A percentile compares a stretch with the other conserved stretches of the same genome.
These are phyloP conservation scores for Ensete glaucum DNA, from an alignment of 176 grass and related monocot species.

Conservation along the genomic window DNA sequence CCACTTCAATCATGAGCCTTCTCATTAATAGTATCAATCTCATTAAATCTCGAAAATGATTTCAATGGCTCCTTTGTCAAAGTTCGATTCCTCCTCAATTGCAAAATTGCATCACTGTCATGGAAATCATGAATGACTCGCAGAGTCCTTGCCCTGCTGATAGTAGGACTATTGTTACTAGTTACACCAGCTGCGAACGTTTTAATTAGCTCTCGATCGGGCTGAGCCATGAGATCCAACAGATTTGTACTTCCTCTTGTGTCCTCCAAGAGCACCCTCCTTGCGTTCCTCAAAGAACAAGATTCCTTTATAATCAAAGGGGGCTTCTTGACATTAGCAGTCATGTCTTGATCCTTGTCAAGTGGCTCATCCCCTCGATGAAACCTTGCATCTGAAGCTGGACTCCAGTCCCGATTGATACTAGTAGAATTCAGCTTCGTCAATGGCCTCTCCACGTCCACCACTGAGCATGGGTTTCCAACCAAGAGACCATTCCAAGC, in stretches of 20 bases:
- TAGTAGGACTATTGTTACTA: not conserved
- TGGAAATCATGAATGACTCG: not conserved
- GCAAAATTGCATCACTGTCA: constrained; percentile 5
- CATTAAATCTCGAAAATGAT: not conserved
- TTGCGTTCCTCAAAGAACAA: constrained; percentile 10
- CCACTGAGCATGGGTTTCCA: constrained; percentile 78
- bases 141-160: not conserved
- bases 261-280: too few relatives aligned
- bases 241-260: too few relatives aligned
- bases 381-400: not conserved
- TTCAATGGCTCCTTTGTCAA: not conserved
- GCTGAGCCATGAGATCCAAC: not conserved
- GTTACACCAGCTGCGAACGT: not conserved
- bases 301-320: constrained; percentile 34
- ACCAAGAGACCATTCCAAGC: constrained; percentile 68
- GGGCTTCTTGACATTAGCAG: constrained; percentile 32
- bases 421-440: constrained; percentile 26
- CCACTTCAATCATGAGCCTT: not conserved
- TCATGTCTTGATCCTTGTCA: constrained; percentile 32
- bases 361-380: constrained; percentile 5
- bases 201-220: not conserved
- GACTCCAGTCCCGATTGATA: not conserved
- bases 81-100: not conserved
- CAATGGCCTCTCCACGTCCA: constrained; percentile 67
- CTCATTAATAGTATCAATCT: not conserved